Percentiles rank a stretch among this genome's conserved stretches.
Conservation (phyloP, 148 eudicot genomes). For the Arbutus unedo region DNA sequence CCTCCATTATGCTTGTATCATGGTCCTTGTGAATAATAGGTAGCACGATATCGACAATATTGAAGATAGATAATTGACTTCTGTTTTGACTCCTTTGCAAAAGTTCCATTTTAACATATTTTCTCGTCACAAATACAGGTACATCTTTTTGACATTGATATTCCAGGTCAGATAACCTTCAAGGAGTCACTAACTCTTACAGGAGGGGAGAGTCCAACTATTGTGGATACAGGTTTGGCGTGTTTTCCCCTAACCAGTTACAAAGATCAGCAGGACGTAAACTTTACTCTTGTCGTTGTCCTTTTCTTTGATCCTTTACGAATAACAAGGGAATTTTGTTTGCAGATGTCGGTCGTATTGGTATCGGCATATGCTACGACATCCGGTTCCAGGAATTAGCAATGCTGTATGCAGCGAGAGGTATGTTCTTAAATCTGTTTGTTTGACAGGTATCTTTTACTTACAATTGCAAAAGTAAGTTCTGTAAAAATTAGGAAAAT, state of each 20-base stretch:
- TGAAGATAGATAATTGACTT: not conserved
- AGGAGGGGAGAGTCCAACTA: constrained; percentile 68
- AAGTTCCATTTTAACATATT: not conserved
- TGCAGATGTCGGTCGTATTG: constrained; percentile 88
- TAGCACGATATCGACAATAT: not conserved
- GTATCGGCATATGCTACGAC: constrained; percentile 86
- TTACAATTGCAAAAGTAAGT: not conserved
- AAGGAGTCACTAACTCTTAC: constrained; percentile 67
- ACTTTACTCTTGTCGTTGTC: not conserved
- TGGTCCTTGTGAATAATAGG: not conserved
- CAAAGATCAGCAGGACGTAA: not conserved
- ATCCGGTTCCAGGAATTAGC: constrained; percentile 84
- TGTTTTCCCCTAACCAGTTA: constrained; percentile 1
- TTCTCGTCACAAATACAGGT: constrained; percentile 37
- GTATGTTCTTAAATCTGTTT: constrained; percentile 25
- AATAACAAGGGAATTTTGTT: not conserved
- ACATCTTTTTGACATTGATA: constrained; percentile 78
- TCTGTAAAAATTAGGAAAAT: not conserved
- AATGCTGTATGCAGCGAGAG: constrained; percentile 76
- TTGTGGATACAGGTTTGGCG: constrained; percentile 75
- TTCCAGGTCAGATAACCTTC: constrained; percentile 77
- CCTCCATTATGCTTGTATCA: not conserved
- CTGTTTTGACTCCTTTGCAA: too few species aligned
- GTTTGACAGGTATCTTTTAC: not conserved
- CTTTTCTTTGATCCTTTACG: constrained; percentile 1